Percentiles rank a stretch among this genome's conserved stretches.
Conservation (phyloP, 257 asterid genomes). For the Lycium barbarum region DNA sequence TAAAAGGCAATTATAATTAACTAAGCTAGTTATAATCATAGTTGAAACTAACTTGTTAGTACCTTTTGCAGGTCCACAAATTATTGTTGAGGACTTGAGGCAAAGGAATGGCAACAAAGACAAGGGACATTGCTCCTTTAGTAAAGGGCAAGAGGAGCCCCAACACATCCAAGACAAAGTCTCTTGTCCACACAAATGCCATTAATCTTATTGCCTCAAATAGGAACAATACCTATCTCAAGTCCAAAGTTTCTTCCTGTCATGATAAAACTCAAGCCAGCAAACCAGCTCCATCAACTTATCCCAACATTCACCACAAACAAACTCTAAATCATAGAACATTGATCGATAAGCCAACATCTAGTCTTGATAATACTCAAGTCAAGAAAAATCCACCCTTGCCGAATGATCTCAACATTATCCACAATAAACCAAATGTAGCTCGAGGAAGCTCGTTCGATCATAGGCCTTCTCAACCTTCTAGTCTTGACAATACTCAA, state of each 20-base stretch:
- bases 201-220: slow-evolving; percentile 37
- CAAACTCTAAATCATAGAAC: background rate
- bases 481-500: slow-evolving; percentile 33
- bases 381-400: slow-evolving; percentile 44
- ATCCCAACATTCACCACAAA: slow-evolving; percentile 4
- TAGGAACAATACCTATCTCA: slow-evolving; percentile 56
- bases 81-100: slow-evolving; percentile 16
- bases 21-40: too few relatives aligned
- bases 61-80: background rate
- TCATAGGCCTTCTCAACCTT: slow-evolving; percentile 49
- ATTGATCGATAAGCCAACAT: background rate
- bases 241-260: slow-evolving; percentile 43
- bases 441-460: slow-evolving; percentile 61
- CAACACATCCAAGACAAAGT: slow-evolving; percentile 41
- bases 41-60: background rate
- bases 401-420: slow-evolving; percentile 20
- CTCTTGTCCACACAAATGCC: slow-evolving; percentile 37
- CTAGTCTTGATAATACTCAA: background rate
- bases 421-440: slow-evolving; percentile 8
- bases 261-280: background rate
- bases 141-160: slow-evolving; percentile 62
- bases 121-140: slow-evolving; percentile 43
- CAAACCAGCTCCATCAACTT: slow-evolving; percentile 9
- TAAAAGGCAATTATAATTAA: too few relatives aligned
- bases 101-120: slow-evolving; percentile 60